These are phyloP conservation scores for Rhodotorula taiwanensis DNA, from an alignment of 768 basidiomycete species.

Conservation along the genomic window DNA sequence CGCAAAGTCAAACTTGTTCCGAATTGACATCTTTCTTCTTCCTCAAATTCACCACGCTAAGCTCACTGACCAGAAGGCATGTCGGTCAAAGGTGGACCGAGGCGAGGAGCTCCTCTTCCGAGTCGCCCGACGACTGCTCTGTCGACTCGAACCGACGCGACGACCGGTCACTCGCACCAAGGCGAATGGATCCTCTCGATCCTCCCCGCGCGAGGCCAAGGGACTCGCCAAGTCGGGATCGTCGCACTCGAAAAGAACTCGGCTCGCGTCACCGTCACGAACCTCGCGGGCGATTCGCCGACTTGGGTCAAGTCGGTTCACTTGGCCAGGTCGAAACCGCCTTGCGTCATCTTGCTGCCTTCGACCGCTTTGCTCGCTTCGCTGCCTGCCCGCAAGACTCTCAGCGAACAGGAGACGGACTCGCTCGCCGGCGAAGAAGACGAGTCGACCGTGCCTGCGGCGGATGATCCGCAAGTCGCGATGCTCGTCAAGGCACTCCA, in stretches of 20 bases:
- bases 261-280: conserved; percentile 66
- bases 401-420: no score
- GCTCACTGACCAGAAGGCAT: no score
- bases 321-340: conserved; percentile 71
- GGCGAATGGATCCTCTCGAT: conserved; percentile 23
- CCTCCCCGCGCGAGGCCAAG: conserved; percentile 12
- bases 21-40: no score
- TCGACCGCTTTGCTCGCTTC: conserved; percentile 62
- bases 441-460: no score
- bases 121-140: conserved; percentile 11
- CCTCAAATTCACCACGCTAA: no score
- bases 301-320: conserved; percentile 84
- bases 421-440: conserved; percentile 39
- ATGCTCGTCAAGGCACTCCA: conserved; percentile 64
- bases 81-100: no score
- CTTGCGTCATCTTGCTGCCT: conserved; percentile 66
- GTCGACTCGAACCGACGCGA: background rate
- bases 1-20: no score
- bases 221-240: conserved; percentile 77
- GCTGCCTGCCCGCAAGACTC: no score
- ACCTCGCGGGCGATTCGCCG: conserved; percentile 77
- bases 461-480: conserved; percentile 47
- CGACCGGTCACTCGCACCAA: background rate
- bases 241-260: conserved; percentile 77
- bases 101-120: background rate